These are phyloP conservation scores for Oenanthe javanica DNA, from an alignment of 140 eudicot species.

Conservation along the genomic window DNA sequence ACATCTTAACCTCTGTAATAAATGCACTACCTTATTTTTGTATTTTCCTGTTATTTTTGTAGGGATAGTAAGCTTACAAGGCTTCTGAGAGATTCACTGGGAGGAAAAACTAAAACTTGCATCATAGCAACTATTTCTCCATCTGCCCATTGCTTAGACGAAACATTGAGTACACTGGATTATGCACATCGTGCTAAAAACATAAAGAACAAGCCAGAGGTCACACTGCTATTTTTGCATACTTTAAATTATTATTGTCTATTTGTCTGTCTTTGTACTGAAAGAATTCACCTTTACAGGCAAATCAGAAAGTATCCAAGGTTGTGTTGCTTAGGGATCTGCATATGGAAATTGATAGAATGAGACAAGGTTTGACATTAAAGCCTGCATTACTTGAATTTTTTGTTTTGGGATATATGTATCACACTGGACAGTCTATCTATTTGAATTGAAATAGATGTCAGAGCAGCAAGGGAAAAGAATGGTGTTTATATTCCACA, in stretches of 20 bases:
- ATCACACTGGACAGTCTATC: slow-evolving; percentile 3
- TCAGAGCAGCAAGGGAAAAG: slow-evolving; percentile 92
- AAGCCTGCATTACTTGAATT: slow-evolving; percentile 1
- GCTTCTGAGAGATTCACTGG: slow-evolving; percentile 75
- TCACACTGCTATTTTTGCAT: slow-evolving; percentile 18
- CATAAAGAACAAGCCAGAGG: slow-evolving; percentile 92
- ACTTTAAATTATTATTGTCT: not conserved
- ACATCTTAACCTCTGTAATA: slow-evolving; percentile 7
- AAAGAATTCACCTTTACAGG: slow-evolving; percentile 39
- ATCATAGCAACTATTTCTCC: slow-evolving; percentile 87
- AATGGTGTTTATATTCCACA: slow-evolving; percentile 84
- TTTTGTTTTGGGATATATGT: slow-evolving; percentile 6
- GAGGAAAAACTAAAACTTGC: slow-evolving; percentile 91
- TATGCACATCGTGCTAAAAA: slow-evolving; percentile 89
- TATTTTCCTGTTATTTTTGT: slow-evolving; percentile 8
- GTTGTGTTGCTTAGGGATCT: slow-evolving; percentile 73
- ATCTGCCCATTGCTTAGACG: slow-evolving; percentile 75
- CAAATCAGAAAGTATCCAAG: slow-evolving; percentile 75
- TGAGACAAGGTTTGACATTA: slow-evolving; percentile 66
- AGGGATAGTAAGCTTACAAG: slow-evolving; percentile 93
- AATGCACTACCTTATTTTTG: not conserved
- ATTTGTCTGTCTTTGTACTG: not conserved
- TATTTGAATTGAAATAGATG: slow-evolving; percentile 36
- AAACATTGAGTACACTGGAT: slow-evolving; percentile 84
- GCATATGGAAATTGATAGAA: slow-evolving; percentile 75